Evolutionary conservation across 2,329 filamentous ascomycete genomes (phyloP).

Genomic region (Botryotinia convoluta): DNA sequence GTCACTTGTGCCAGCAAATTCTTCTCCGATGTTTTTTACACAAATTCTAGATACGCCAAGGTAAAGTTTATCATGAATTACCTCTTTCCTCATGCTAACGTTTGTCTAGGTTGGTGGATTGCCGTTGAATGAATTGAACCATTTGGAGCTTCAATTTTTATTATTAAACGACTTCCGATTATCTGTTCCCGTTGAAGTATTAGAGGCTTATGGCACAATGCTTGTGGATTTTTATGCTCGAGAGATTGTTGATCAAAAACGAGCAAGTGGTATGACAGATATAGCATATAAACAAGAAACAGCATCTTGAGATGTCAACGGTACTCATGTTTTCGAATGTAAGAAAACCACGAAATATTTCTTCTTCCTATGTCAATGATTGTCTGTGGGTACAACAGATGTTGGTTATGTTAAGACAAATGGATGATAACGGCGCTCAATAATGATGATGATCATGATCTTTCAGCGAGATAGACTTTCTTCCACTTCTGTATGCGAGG

Average conservation of each 20-base stretch:
- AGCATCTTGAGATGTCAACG: conserved; percentile 11
- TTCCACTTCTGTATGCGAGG: background rate
- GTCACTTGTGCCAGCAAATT: conserved; percentile 99
- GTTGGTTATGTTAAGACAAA: conserved; percentile 3
- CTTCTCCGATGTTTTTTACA: conserved; percentile 98
- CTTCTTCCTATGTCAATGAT: background rate
- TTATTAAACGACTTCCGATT: conserved; percentile 94
- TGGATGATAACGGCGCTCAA: conserved; percentile 1
- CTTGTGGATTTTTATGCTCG: conserved; percentile 95
- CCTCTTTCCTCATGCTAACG: background rate
- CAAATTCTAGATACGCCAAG: conserved; percentile 98
- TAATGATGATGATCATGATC: background rate
- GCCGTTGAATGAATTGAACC: conserved; percentile 88
- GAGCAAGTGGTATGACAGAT: conserved; percentile 27
- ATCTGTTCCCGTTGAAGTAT: conserved; percentile 87
- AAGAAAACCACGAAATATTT: background rate
- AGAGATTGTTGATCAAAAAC: conserved; percentile 70
- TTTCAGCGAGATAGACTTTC: conserved; percentile 15
- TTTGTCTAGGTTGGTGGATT: conserved; percentile 79
- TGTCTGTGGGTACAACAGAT: background rate
- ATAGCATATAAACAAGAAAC: conserved; percentile 32
- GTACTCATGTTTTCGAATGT: conserved; percentile 10
- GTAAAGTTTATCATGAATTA: conserved; percentile 48
- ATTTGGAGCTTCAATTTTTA: conserved; percentile 93
- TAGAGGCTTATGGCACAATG: conserved; percentile 98